A percentile compares a stretch with the other conserved stretches of the same genome.
Evolutionary conservation across 192 early-diverging fungal genomes (phyloP).

Genomic region (Anaeromyces robustus): DNA sequence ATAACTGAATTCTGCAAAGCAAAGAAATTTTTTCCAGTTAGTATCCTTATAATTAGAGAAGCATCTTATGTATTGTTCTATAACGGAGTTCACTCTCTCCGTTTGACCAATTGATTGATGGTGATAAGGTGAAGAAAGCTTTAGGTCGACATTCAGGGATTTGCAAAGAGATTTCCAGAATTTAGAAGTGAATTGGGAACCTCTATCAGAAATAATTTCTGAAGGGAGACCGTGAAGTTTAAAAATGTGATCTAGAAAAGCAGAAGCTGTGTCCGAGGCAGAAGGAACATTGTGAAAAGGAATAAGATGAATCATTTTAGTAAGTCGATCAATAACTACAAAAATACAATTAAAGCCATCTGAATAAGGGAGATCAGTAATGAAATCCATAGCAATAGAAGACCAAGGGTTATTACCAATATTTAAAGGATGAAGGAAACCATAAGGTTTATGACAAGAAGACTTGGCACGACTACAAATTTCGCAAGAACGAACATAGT

Average conservation of each 20-base stretch:
- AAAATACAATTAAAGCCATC: conserved; percentile 13
- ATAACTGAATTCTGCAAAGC: conserved; percentile 24
- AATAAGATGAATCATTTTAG: neutral
- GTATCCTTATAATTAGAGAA: conserved; percentile 14
- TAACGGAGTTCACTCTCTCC: too few species aligned
- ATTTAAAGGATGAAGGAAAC: conserved; percentile 5
- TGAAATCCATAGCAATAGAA: conserved; percentile 31
- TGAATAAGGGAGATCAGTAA: conserved; percentile 10
- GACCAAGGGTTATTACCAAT: conserved; percentile 4
- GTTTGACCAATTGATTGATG: too few species aligned
- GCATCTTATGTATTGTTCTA: conserved; percentile 7
- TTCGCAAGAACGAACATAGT: too few species aligned
- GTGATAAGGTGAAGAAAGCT: too few species aligned
- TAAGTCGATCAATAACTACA: conserved; percentile 22
- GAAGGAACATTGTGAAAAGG: neutral
- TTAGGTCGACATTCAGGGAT: too few species aligned
- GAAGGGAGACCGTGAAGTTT: neutral
- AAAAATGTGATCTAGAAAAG: neutral
- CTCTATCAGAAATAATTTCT: conserved; percentile 2
- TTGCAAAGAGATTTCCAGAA: too few species aligned
- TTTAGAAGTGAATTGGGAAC: neutral
- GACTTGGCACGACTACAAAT: too few species aligned
- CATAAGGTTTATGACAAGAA: conserved; percentile 7
- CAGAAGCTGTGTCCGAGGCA: neutral
- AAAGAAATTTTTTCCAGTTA: conserved; percentile 23